phyloP scores from a whole-genome alignment of 2,329 filamentous ascomycete genomes.

The Exophiala xenobiotica region DNA sequence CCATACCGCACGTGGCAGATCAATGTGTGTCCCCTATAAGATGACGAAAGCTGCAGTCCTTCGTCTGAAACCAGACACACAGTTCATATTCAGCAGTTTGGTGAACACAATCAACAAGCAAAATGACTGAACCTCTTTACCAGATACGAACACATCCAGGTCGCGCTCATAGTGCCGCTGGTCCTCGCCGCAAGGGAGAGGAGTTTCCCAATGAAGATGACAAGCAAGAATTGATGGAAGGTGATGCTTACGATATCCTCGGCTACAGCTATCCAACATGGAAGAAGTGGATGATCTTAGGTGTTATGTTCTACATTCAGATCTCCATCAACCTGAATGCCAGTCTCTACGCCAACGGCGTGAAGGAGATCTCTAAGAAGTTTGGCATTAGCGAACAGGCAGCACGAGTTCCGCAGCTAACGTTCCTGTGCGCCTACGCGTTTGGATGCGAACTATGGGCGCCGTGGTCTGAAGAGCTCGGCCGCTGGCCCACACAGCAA shows the following conservation, averaged over 20 bases:
- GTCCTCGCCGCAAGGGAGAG: too few relatives aligned
- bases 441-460: slow-evolving; percentile 88
- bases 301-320: slow-evolving; percentile 67
- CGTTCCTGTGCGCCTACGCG: slow-evolving; percentile 75
- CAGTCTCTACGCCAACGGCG: slow-evolving; percentile 67
- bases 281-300: slow-evolving; percentile 36
- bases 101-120: too few relatives aligned
- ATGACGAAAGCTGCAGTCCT: too few relatives aligned
- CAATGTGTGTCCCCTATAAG: too few relatives aligned
- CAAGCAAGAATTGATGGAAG: slow-evolving; percentile 46
- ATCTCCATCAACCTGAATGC: slow-evolving; percentile 78
- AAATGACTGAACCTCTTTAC: too few relatives aligned
- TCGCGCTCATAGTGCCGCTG: too few relatives aligned
- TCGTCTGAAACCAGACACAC: too few relatives aligned
- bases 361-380: slow-evolving; percentile 61
- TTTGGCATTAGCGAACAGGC: slow-evolving; percentile 67
- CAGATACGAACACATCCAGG: too few relatives aligned
- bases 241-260: slow-evolving; percentile 64
- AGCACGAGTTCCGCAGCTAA: slow-evolving; percentile 69
- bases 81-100: too few relatives aligned
- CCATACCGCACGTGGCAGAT: too few relatives aligned
- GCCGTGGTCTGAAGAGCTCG: slow-evolving; percentile 80
- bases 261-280: slow-evolving; percentile 55
- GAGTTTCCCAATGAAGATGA: too few relatives aligned
- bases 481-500: slow-evolving; percentile 73